Percentiles rank a stretch among this genome's conserved stretches.
phyloP scores from a whole-genome alignment of 257 asterid species.

The Ocimum tenuiflorum region DNA sequence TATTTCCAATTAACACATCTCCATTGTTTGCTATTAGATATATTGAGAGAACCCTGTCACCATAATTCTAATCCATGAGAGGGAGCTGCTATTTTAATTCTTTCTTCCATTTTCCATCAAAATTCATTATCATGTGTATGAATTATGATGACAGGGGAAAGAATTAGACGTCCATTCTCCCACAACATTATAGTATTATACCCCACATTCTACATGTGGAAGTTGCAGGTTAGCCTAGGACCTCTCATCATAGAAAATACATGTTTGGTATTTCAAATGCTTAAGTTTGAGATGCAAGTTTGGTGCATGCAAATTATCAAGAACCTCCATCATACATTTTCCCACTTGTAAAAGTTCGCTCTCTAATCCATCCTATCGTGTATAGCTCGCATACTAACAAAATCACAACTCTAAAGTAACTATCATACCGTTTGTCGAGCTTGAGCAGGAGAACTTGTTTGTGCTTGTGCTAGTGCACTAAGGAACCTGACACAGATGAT shows the following conservation, averaged over 20 bases:
- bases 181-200: too few species aligned
- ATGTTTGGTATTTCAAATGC: too few species aligned
- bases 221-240: background rate
- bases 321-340: slow-evolving; percentile 4
- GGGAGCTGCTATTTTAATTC: background rate
- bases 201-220: background rate
- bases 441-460: slow-evolving; percentile 44
- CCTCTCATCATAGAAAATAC: background rate
- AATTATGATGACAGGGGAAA: too few species aligned
- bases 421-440: slow-evolving; percentile 49
- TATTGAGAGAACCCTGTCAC: background rate
- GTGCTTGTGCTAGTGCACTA: slow-evolving; percentile 38
- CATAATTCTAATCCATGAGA: too few species aligned
- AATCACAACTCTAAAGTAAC: background rate
- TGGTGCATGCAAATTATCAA: slow-evolving; percentile 5
- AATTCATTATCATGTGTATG: background rate
- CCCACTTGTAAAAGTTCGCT: background rate
- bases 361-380: slow-evolving; percentile 7
- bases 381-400: background rate
- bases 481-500: slow-evolving; percentile 43
- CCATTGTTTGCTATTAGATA: background rate
- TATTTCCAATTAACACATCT: background rate
- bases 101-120: too few species aligned
- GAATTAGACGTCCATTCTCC: too few species aligned
- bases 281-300: background rate